These are phyloP conservation scores for Passalora sequoiae DNA, from an alignment of 2,329 filamentous ascomycete species.

Conservation along the genomic window DNA sequence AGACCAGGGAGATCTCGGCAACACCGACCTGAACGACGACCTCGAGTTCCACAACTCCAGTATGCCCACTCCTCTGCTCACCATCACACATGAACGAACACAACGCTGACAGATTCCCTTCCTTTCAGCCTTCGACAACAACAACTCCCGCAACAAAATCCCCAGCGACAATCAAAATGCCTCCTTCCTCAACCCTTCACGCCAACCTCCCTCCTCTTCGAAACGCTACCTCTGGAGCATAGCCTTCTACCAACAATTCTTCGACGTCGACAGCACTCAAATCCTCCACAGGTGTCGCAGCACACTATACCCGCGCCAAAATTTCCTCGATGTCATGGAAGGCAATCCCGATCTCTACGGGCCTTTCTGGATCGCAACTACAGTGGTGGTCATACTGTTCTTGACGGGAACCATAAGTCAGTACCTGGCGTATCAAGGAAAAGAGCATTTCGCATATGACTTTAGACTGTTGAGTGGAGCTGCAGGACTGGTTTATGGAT, in stretches of 20 bases:
- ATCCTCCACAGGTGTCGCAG: conserved; percentile 82
- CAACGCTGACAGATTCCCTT: neutral
- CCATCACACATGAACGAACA: neutral
- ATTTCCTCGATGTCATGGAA: conserved; percentile 95
- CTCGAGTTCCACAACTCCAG: conserved; percentile 96
- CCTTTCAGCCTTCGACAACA: conserved; percentile 26
- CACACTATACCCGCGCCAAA: conserved; percentile 82
- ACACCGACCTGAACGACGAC: conserved; percentile 96
- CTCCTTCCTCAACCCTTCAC: conserved; percentile 33
- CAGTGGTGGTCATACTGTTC: conserved; percentile 92
- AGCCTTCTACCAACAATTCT: conserved; percentile 94
- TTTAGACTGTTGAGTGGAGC: conserved; percentile 84
- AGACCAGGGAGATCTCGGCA: conserved; percentile 83
- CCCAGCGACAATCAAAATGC: conserved; percentile 35
- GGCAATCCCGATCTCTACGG: conserved; percentile 96
- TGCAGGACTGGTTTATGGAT: conserved; percentile 90
- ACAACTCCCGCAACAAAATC: conserved; percentile 46
- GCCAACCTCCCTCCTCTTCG: conserved; percentile 26
- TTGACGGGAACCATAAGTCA: conserved; percentile 91
- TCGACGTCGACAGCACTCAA: conserved; percentile 92
- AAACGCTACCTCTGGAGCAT: conserved; percentile 93
- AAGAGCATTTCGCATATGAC: conserved; percentile 78
- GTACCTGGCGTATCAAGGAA: conserved; percentile 67
- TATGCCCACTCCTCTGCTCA: too few relatives aligned
- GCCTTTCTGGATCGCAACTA: conserved; percentile 97